Evolutionary conservation across 176 grass and related monocot genomes (phyloP).

Genomic region (Musa beccarii): DNA sequence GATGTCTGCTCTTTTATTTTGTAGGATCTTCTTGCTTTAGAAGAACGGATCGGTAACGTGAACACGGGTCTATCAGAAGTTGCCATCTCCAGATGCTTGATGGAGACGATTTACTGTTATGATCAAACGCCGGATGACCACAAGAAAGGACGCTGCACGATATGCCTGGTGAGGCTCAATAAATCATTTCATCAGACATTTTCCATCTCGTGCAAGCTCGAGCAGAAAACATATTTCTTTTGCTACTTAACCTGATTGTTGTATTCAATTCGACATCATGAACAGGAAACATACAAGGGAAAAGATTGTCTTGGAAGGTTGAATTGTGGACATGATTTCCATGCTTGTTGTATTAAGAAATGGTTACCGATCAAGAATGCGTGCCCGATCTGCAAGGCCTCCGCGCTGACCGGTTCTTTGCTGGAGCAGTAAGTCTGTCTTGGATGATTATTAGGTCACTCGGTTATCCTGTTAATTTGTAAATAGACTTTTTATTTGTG

Average conservation of each 20-base stretch:
- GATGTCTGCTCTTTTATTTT: not conserved
- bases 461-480: not conserved
- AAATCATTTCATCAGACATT: not conserved
- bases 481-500: not conserved
- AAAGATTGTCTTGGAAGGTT: slow-evolving; percentile 43
- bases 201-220: not conserved
- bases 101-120: slow-evolving; percentile 40
- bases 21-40: slow-evolving; percentile 80
- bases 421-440: not conserved
- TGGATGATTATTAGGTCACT: not conserved
- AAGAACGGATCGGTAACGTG: slow-evolving; percentile 70
- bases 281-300: slow-evolving; percentile 68
- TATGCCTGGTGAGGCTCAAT: slow-evolving; percentile 57
- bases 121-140: slow-evolving; percentile 25
- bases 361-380: slow-evolving; percentile 71
- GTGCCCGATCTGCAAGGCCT: slow-evolving; percentile 79
- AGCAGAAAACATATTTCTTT: no score
- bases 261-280: not conserved
- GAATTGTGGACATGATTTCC: slow-evolving; percentile 69
- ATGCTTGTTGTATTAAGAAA: slow-evolving; percentile 61
- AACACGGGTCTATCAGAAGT: slow-evolving; percentile 53
- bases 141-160: slow-evolving; percentile 43
- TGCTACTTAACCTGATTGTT: not conserved
- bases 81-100: slow-evolving; percentile 48
- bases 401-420: slow-evolving; percentile 28